Base-by-base conservation (phyloP, 805 yeast genomes). In the Metschnikowia drakensbergensis region DNA sequence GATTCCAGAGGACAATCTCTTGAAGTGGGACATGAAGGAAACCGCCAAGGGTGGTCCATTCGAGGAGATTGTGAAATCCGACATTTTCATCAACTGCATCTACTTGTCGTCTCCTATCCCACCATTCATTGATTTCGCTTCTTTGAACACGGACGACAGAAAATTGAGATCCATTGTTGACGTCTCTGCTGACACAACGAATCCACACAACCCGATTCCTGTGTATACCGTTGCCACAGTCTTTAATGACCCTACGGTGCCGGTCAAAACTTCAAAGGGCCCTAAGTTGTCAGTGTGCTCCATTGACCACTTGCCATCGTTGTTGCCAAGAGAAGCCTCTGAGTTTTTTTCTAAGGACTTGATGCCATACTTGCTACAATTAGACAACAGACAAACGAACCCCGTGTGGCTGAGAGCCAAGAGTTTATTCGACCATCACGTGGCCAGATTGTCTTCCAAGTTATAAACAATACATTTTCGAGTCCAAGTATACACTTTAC, bases 31-130 rank as follows among this genome's bases (percentile, higher is more conserved):
- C 71, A 89, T 94, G 80, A 81, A 86, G 51, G 99, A 94, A 76
- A 94, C 99, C 51, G 84, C 94, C 58, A 83, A 79, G 71, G 99
- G 99, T 54, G 99, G 99, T 45, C 99, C 99, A 53, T 94, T 94
- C 80, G 66, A 80, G 67, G 97, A 94, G 73, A 94, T 94, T 59
- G 89, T 87, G 31, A 76, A 82, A 40, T 80, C 89, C 28, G 98
- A 94, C 66, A 82, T 94, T 58, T 94, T 94, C 67, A 81, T 94
- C 73, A 94, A 94, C 77, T 94, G 99, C 77, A 94, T 94, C 69
- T 94, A 94, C 73, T 75, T 94, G 60, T 88, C 97, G 37, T 75
- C 84, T 71, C 96, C 96, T 64, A 94, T 94, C 63, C 84, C 98
- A 31, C 97, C 98, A 46, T 94, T 94, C 66, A 77, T 89, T 64